Percentiles rank a stretch among this genome's conserved stretches.
Conservation (phyloP, 208 protist species). For the Jaenimonas drosophilae region DNA sequence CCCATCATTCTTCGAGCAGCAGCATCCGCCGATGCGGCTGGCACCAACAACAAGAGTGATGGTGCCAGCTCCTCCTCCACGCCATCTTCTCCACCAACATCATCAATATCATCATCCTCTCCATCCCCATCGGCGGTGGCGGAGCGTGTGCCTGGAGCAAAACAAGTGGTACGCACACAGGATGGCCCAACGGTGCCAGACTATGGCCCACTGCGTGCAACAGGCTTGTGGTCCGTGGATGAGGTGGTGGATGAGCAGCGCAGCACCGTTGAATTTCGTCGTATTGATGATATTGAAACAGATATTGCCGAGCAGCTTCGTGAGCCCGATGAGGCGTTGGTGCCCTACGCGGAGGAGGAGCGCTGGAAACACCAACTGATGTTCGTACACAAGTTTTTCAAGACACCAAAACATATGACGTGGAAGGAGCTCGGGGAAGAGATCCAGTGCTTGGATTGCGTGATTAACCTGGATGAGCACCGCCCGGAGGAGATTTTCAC, state of each 20-base stretch:
- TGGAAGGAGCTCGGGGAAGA: constrained; percentile 84
- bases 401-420: constrained; percentile 80
- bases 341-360: constrained; percentile 73
- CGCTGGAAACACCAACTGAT: constrained; percentile 84
- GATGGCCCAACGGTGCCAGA: constrained; percentile 58
- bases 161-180: no score
- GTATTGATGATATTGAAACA: constrained; percentile 84
- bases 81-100: no score
- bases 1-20: no score
- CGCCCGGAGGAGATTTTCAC: constrained; percentile 84
- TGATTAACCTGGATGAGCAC: constrained; percentile 80
- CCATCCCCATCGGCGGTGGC: no score
- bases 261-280: constrained; percentile 73
- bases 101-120: not conserved
- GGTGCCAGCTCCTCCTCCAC: no score
- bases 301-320: constrained; percentile 55
- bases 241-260: constrained; percentile 61
- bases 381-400: constrained; percentile 83
- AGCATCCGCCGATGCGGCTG: no score
- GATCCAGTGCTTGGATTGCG: constrained; percentile 84
- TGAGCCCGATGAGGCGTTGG: constrained; percentile 49
- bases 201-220: constrained; percentile 66
- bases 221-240: constrained; percentile 67
- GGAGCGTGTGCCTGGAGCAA: no score
- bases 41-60: no score